Evolutionary conservation across 106 monocot species (phyloP), one percentile per base, ranked within the genome.

Genomic region (Dendrobium catenatum): DNA sequence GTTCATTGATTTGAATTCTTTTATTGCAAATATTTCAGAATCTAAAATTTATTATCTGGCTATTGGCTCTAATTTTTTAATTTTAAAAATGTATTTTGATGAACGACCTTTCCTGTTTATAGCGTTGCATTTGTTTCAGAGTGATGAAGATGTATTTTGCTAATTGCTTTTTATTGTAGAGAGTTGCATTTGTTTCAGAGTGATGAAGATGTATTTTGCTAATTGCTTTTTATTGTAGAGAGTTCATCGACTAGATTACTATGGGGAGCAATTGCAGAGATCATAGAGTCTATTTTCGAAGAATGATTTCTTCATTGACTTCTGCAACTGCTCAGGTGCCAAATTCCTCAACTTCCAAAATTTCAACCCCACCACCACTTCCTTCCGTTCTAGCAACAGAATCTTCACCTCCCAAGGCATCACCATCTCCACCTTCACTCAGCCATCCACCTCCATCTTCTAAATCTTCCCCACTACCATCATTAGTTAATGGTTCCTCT

Each of bases 281-380:
- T 42, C n/a, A 9, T 46, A 77, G 77, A 68, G 43, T 22, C 78
- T 73, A 70, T 80, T 68, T 37, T 70, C 13, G 22, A 42, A 78
- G 16, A 70, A 83, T 83, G 83, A 54, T 70, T 56, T 66, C 78
- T 42, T 66, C 72, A 20, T 78, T 9, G 13, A 51, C 77, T 9
- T 55, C 78, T 77, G 46, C 41, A 13, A 47, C 59, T 29, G 80
- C 56, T 76, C 75, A 20, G 20, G 20, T 22, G n/a, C 22, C 75
- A 43, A 55, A 27, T 27, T 55, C 31, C 10, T 31, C 54, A 13
- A 16, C 22, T 48, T 76, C 47, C 20, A 48, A 44, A 31, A 17
- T 76, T 22, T 56, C 61, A 13, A 11, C 80, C 15, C 55, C 84
- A 15, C 77, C 84, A n/a, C 26, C 79, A 15, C 37, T 68, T 31